Evolutionary conservation across 2,329 filamentous ascomycete species (phyloP).

Genomic region (Hyphodiscus sp.): DNA sequence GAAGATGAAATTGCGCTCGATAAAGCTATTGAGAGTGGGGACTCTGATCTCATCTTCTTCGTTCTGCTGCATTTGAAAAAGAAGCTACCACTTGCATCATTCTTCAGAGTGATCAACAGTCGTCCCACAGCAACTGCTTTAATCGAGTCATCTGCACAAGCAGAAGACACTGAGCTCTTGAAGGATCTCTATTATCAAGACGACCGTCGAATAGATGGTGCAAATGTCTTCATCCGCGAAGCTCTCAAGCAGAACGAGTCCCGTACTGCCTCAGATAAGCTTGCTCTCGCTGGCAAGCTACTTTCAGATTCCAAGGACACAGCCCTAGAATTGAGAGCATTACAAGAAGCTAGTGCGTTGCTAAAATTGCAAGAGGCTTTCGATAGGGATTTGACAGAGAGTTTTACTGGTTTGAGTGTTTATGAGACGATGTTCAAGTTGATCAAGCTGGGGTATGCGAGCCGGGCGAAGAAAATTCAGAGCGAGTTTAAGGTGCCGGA

Average conservation of each 20-base stretch:
- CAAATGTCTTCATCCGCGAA: conserved; percentile 80
- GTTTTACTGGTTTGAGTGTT: conserved; percentile 75
- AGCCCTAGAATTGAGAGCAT: conserved; percentile 62
- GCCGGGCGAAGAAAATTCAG: conserved; percentile 80
- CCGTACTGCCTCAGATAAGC: conserved; percentile 71
- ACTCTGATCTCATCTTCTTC: conserved; percentile 86
- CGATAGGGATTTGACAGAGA: conserved; percentile 72
- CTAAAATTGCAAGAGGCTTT: conserved; percentile 81
- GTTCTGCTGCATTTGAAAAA: conserved; percentile 84
- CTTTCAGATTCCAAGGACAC: conserved; percentile 79
- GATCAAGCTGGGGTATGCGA: conserved; percentile 72
- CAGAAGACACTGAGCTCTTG: conserved; percentile 71
- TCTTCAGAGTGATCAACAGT: conserved; percentile 86
- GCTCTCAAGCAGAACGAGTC: conserved; percentile 67
- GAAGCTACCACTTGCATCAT: conserved; percentile 81
- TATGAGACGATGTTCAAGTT: conserved; percentile 92
- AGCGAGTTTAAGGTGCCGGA: conserved; percentile 90
- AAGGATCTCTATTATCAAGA: conserved; percentile 98
- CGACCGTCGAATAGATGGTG: conserved; percentile 81
- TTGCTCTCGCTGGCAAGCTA: conserved; percentile 78
- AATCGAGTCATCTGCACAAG: conserved; percentile 75
- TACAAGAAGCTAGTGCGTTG: conserved; percentile 75
- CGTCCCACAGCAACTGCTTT: conserved; percentile 82
- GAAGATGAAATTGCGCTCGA: conserved; percentile 92
- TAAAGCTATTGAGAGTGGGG: conserved; percentile 92